Evolutionary conservation across 192 early-diverging fungal genomes (phyloP), one percentile per base, ranked within the genome.

Genomic region (Entophlyctis luteolus): DNA sequence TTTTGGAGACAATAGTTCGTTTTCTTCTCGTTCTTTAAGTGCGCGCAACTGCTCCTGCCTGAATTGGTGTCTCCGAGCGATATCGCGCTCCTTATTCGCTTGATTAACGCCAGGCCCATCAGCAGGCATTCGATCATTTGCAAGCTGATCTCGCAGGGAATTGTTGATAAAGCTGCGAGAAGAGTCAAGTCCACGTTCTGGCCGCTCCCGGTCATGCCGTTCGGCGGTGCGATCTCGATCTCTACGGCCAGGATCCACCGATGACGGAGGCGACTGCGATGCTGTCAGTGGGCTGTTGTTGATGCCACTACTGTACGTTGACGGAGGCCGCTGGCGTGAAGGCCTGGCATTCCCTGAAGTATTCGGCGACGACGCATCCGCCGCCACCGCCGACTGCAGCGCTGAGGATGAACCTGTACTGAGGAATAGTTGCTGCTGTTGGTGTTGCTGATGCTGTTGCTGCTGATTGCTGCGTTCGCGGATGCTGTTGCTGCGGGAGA

Each of bases 11-110:
- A 45, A 46, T n/a, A 28, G 47, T 49, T 63, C 60, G 14, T 14
- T 8, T 1, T 63, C 60, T 34, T 63, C 60, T 25, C 60, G 42
- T 33, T 63, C 60, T 16, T 34, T 31, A 45, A 63, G 46, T 18
- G 16, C 8, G 6, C 47, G 42, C 60, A 63, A 33, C 60, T 63
- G 60, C 2, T 63, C 60, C 23, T 49, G 60, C 1, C 60, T 5
- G 34, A 48, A 63, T 33, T 49, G 60, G 60, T 63, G 60, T n/a
- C 60, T 47, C 18, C 60, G 60, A 4, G 42, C 46, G 35, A 63
- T 63, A 25, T 63, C 60, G 60, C 60, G 60, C 60, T 63, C 60
- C 29, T 63, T 63, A 48, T 38, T 60, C 18, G 35, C 20, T 25
- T 31, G 29, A n/a, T 47, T n/a, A n/a, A n/a, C n/a, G 4, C 27